Conservation (phyloP, 345 rosid species). For the Theobroma cacao region DNA sequence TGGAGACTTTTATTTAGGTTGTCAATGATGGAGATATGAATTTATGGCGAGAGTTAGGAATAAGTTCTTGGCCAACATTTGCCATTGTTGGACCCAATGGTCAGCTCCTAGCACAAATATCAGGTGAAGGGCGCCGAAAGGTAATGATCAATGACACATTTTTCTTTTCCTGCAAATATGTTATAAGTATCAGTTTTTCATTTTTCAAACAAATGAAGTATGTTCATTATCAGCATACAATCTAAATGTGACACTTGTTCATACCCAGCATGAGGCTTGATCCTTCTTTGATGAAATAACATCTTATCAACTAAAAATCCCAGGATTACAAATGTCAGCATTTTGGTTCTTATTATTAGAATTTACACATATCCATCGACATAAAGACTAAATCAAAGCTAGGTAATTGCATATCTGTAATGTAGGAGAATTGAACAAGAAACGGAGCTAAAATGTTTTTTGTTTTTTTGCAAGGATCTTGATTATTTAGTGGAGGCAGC, state of each 20-base stretch:
- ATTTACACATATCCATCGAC: background rate
- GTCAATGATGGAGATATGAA: constrained; percentile 96
- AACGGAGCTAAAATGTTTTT: constrained; percentile 10
- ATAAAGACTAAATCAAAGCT: background rate
- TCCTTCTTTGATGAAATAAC: background rate
- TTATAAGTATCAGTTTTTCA: background rate
- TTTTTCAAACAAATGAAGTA: background rate
- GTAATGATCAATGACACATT: constrained; percentile 39
- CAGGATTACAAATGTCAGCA: background rate
- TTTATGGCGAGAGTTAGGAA: constrained; percentile 85
- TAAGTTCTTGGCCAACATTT: constrained; percentile 98
- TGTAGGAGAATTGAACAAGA: background rate
- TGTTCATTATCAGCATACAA: background rate
- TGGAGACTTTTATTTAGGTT: constrained; percentile 46
- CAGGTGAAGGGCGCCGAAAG: constrained; percentile 89
- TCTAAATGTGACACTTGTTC: background rate
- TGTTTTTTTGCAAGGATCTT: constrained; percentile 54
- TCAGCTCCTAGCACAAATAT: constrained; percentile 70
- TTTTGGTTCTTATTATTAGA: background rate
- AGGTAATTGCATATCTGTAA: background rate
- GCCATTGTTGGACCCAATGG: constrained; percentile 85
- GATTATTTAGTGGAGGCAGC: constrained; percentile 89
- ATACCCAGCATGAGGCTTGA: background rate
- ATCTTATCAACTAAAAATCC: too few relatives aligned
- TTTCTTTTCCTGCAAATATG: background rate